A percentile compares a stretch with the other conserved stretches of the same genome.
phyloP scores from a whole-genome alignment of 208 protist species.

The Endotrypanum monterogeii region DNA sequence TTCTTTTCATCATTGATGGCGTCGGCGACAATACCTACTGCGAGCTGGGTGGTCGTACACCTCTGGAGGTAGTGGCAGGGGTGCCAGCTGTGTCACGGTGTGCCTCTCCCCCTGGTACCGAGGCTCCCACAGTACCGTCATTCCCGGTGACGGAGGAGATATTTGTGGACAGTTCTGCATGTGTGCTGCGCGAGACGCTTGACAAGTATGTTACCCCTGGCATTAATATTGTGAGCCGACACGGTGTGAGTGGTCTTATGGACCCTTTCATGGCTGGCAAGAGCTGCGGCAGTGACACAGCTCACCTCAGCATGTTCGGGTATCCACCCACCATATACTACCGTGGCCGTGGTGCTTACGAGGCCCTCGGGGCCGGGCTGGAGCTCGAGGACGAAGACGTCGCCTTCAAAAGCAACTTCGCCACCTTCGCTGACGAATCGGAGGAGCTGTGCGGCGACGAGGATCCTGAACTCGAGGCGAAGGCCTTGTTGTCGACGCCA shows the following conservation, averaged over 20 bases:
- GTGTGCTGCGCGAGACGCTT: conserved; percentile 11
- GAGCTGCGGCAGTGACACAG: conserved; percentile 78
- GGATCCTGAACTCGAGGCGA: conserved; percentile 29
- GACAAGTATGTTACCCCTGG: conserved; percentile 28
- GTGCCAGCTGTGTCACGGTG: conserved; percentile 17
- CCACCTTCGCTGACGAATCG: conserved; percentile 41
- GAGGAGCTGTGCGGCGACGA: conserved; percentile 34
- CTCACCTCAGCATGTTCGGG: conserved; percentile 74
- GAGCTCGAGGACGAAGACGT: conserved; percentile 62
- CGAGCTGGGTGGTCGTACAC: conserved; percentile 58
- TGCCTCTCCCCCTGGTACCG: neutral
- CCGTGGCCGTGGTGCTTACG: conserved; percentile 68
- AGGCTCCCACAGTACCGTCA: neutral
- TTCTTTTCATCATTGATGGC: conserved; percentile 81
- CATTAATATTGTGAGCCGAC: conserved; percentile 53
- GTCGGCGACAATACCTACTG: conserved; percentile 67
- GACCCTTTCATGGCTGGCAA: conserved; percentile 65
- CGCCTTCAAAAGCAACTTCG: conserved; percentile 80
- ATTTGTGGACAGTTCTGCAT: neutral
- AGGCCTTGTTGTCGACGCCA: conserved; percentile 10
- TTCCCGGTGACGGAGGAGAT: conserved; percentile 18
- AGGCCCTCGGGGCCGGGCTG: conserved; percentile 63
- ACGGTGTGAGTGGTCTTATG: conserved; percentile 70
- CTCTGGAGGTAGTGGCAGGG: conserved; percentile 71
- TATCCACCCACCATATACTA: conserved; percentile 68